Base-by-base conservation (phyloP, 2,329 filamentous ascomycete species). In the Chaetothyriales sp. region DNA sequence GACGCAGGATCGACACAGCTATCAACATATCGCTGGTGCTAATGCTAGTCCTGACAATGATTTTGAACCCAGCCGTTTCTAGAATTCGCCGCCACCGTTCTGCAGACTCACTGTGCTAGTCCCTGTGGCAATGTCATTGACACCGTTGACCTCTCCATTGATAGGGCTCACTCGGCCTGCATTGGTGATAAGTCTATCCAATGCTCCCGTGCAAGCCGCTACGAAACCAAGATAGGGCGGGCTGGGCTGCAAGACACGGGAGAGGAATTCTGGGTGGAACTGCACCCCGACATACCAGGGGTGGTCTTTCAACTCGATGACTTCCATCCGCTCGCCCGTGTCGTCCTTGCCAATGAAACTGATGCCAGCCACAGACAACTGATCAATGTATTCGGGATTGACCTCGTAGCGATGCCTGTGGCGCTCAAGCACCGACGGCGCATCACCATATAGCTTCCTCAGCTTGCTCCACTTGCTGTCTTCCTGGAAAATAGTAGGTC, bases 321-420 rank as follows among this genome's bases (percentile, higher is more conserved):
- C 77, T 70, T 94, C 88, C 83, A 92, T 88, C 29, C 88, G 78
- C 60, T 83, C 78, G 45, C 84, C 86, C 54, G 76, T 81, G 53
- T 85, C 81, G 62, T 94, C 88, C 67, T 88, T 89, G 57, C 85
- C 86, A 53, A 89, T 76, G 63, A 94, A 89, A 44, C 75, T 71
- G 29, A 95, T 72, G 0, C 88, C 89, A 4, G 76, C 79, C 46
- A 77, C 69, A 58, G 86, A 77, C 2, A 95, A 73, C 29, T 70
- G 69, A 3, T 83, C 79, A 49, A 94, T 79, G 63, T 83, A 83
- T 9, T 80, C 77, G 0, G 89, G 88, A 70, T 94, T 94, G 58
- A 94, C 86, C 71, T 95, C 89, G 66, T 94, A 95, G 40, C 88
- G 80, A 69, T 95, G 89, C 54, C 89, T 81, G 67, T 95, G 89